Evolutionary conservation across 768 basidiomycete genomes (phyloP), one percentile per base, ranked within the genome.

Genomic region (Suillus lakei): DNA sequence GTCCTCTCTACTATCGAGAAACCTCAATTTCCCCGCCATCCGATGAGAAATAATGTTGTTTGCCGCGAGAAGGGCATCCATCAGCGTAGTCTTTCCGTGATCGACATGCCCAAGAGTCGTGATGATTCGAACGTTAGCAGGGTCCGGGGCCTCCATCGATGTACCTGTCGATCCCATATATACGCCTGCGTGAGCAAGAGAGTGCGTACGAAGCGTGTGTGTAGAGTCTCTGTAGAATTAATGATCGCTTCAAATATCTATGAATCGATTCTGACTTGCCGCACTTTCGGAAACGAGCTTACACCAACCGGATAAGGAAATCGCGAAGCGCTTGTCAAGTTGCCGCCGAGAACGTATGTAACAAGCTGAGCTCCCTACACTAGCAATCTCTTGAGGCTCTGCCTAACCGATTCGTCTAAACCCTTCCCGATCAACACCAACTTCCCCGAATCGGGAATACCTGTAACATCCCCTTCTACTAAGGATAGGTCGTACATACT

Each of bases 21-120:
- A 99, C 62, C 98, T 84, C 77, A 99, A 89, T 76, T 98, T 99
- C 12, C 98, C 98, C 2, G 96, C 97, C 90, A 98, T 92, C 62
- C 93, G 82, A 12, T 90, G 79, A 0, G 97, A 98, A 72, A 99
- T 98, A 74, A 99, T 99, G 73, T 95, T 97, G 80, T 99, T 99
- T 26, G 97, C 95, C 2, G 97, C 96, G 41, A 99, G 88, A 9
- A 99, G 86, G 18, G 92, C 88, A 72, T 99, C 98, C 88, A 98
- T 96, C 65, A 95, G 86, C 0, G 95, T 96, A 3, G 95, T 95
- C 79, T 99, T 98, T 71, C 96, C 96, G 81, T 98, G 96, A 76
- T 98, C 95, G 63, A 95, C 93, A 77, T 95, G 93, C 15, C 93
- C 93, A 8, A 95, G 87, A 3, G 92, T 93, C 7, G 93, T 95